Conservation (phyloP, 441 rosid species). For the Croton setiger region DNA sequence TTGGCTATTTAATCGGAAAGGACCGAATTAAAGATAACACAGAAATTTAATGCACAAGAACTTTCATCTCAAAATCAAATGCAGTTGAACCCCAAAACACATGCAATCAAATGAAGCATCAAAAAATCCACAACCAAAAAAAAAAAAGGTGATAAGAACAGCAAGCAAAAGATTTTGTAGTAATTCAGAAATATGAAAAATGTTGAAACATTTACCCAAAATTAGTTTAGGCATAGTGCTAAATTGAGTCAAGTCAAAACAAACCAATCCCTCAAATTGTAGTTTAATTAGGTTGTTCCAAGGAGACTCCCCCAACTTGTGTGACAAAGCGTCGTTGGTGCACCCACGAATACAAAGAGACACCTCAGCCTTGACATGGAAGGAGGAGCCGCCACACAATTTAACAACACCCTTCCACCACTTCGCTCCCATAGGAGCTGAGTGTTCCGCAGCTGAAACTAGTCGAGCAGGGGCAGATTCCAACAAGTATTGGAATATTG, state of each 20-base stretch:
- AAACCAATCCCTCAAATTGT: neutral
- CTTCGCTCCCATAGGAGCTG: conserved; percentile 1
- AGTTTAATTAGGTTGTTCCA: neutral
- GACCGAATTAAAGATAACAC: too few relatives aligned
- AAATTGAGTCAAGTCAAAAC: neutral
- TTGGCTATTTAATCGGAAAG: too few relatives aligned
- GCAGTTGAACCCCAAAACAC: too few relatives aligned
- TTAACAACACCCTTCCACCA: conserved; percentile 1
- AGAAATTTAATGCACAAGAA: too few relatives aligned
- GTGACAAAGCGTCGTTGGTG: conserved; percentile 24
- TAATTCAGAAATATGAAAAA: neutral
- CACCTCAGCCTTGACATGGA: conserved; percentile 28
- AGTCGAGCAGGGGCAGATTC: neutral
- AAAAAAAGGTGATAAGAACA: too few relatives aligned
- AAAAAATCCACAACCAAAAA: too few relatives aligned
- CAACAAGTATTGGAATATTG: neutral
- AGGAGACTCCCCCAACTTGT: conserved; percentile 18
- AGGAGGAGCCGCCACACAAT: conserved; percentile 24
- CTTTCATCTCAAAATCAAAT: too few relatives aligned
- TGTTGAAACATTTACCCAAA: neutral
- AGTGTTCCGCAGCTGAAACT: neutral
- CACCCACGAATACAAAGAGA: conserved; percentile 12
- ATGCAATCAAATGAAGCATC: too few relatives aligned
- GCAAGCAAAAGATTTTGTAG: too few relatives aligned
- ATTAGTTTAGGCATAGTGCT: neutral